Base-by-base conservation (phyloP, 1,284 basidiomycete species). In the Apiotrichum gamsii region DNA sequence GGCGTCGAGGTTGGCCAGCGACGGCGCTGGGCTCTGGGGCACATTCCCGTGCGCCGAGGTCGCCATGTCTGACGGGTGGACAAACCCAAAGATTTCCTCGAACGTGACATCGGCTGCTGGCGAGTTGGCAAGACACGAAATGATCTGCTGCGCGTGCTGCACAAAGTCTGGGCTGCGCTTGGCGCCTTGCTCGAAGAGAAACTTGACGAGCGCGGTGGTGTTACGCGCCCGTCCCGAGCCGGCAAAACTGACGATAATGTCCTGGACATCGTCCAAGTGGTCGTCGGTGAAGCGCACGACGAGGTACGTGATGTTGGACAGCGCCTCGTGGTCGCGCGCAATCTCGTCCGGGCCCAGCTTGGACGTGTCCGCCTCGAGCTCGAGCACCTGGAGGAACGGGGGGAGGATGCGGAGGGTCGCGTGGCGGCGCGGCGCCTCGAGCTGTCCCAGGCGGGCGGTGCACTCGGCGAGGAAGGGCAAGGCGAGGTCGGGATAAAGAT, bases 161-260 rank as follows among this genome's bases (percentile, higher is more conserved):
- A 93, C 80, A 64, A 90, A 94, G 10, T 82, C 78, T 4, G 80
- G 78, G 56, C 81, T 89, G 35, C 90, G 83, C 69, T 85, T 87
- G 46, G 86, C 82, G 0, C 87, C 86, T 60, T 95, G 88, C 56
- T 91, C 87, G 36, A 95, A 77, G 4, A 95, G 74, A 70, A 91
- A 95, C 37, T 84, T 81, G 45, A 88, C 77, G 18, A 90, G 78
- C 0, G 87, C 86, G 52, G 84, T 84, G 0, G 85, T 86, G 58
- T 91, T 91, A 18, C 57, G 49, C 14, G 61, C 52, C 2, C 60
- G 52, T 4, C 48, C 57, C 2, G 60, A 52, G 8, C 59, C 59
- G 6, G 64, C 65, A 59, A 84, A 78, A 14, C 84, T 80, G 4
- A 80, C 74, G 84, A 91, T 91, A 16, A 94, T 78, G 2, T 82